Evolutionary conservation across 331 rosid genomes (phyloP).

Genomic region (Acacia pycnantha): DNA sequence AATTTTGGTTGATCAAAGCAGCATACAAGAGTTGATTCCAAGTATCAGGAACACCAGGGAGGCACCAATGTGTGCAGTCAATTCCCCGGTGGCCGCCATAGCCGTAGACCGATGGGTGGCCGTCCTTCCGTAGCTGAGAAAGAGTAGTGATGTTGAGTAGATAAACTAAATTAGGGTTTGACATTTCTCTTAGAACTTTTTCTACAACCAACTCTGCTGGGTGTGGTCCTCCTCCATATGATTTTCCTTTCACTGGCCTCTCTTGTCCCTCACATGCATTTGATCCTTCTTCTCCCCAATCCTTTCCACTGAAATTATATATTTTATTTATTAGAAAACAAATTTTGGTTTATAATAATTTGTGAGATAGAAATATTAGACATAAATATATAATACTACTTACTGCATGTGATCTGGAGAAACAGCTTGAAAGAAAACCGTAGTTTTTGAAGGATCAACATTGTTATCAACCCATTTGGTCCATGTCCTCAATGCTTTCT

Average conservation of each 20-base stretch:
- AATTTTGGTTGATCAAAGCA: neutral
- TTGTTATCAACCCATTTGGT: conserved; percentile 13
- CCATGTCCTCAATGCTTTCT: conserved; percentile 18
- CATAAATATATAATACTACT: neutral
- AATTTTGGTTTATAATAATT: neutral
- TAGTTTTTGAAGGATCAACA: neutral
- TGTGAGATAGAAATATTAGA: neutral
- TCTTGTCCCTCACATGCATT: neutral
- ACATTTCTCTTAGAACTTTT: conserved; percentile 13
- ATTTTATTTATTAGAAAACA: neutral
- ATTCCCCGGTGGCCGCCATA: neutral
- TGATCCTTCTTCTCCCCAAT: neutral
- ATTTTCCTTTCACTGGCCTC: neutral
- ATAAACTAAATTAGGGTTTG: conserved; percentile 17
- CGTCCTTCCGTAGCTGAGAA: conserved; percentile 34
- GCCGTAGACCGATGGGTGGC: conserved; percentile 30
- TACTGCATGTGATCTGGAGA: conserved; percentile 1
- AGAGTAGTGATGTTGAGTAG: conserved; percentile 36
- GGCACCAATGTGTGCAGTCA: conserved; percentile 43
- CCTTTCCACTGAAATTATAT: neutral
- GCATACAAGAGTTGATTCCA: conserved; percentile 34
- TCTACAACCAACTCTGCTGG: conserved; percentile 29
- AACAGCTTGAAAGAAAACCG: conserved; percentile 13
- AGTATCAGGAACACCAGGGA: conserved; percentile 37
- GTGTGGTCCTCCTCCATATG: neutral